A percentile compares a stretch with the other conserved stretches of the same genome.
These are phyloP conservation scores for Pseudocercospora ulei DNA, from an alignment of 2,329 filamentous ascomycete genomes.

Conservation along the genomic window DNA sequence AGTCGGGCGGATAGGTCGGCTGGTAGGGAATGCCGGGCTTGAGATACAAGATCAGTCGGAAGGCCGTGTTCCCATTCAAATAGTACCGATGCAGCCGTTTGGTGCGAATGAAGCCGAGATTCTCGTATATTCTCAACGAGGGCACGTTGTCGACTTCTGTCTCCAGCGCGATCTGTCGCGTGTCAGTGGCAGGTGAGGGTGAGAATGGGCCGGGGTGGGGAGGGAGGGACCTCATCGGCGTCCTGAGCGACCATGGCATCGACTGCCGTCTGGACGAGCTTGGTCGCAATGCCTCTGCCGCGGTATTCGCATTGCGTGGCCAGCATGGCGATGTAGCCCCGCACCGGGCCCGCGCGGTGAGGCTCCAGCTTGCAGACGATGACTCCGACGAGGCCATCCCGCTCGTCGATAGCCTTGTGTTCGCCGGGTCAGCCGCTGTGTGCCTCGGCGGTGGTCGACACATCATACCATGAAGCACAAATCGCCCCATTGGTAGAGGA, in stretches of 20 bases:
- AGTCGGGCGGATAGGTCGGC: slow-evolving; percentile 31
- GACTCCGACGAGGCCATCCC: slow-evolving; percentile 65
- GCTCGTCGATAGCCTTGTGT: slow-evolving; percentile 46
- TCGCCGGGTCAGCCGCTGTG: neutral
- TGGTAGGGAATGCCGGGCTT: slow-evolving; percentile 49
- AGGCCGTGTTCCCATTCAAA: slow-evolving; percentile 90
- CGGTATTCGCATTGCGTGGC: slow-evolving; percentile 75
- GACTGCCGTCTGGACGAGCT: slow-evolving; percentile 79
- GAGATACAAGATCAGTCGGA: slow-evolving; percentile 72
- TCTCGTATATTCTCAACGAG: slow-evolving; percentile 85
- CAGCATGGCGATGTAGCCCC: slow-evolving; percentile 97
- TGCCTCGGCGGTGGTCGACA: neutral
- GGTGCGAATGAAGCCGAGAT: slow-evolving; percentile 79
- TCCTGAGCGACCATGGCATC: slow-evolving; percentile 75
- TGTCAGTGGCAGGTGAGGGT: neutral
- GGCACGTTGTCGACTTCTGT: slow-evolving; percentile 88
- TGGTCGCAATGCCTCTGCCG: slow-evolving; percentile 74
- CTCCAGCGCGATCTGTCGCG: slow-evolving; percentile 65
- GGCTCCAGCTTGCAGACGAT: slow-evolving; percentile 90
- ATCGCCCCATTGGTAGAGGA: slow-evolving; percentile 93
- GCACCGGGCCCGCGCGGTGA: slow-evolving; percentile 73
- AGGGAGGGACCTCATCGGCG: slow-evolving; percentile 75
- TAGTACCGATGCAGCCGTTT: slow-evolving; percentile 95
- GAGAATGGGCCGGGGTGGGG: too few species aligned
- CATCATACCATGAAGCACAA: slow-evolving; percentile 78